These are phyloP conservation scores for Aspergillus pseudotamarii DNA, from an alignment of 2,329 filamentous ascomycete species.

Conservation along the genomic window DNA sequence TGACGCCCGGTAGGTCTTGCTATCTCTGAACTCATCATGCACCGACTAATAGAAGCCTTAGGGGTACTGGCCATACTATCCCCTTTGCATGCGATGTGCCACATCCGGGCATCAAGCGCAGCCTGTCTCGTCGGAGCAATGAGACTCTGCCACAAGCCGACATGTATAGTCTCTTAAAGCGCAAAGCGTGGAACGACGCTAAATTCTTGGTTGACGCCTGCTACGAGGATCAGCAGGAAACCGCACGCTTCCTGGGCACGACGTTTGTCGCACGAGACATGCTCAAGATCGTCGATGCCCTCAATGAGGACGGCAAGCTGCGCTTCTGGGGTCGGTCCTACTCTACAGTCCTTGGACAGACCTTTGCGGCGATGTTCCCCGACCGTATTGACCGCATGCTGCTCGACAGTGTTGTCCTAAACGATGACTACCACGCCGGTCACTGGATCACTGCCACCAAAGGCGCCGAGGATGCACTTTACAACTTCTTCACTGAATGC, in stretches of 20 bases:
- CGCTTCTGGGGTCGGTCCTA: constrained; percentile 50
- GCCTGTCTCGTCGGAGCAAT: too few relatives aligned
- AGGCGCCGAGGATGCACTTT: too few relatives aligned
- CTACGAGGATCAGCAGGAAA: constrained; percentile 23
- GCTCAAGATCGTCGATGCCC: constrained; percentile 43
- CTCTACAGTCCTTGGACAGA: constrained; percentile 50
- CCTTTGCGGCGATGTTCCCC: constrained; percentile 51
- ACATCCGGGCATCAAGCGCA: too few relatives aligned
- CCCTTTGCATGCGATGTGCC: too few relatives aligned
- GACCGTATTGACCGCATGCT: constrained; percentile 37
- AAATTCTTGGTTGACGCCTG: constrained; percentile 27
- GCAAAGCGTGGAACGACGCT: constrained; percentile 4
- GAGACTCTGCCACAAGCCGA: too few relatives aligned
- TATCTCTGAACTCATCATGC: too few relatives aligned
- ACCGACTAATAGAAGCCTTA: too few relatives aligned
- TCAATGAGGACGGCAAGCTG: constrained; percentile 42
- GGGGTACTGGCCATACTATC: too few relatives aligned
- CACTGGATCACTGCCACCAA: too few relatives aligned
- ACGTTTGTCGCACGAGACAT: constrained; percentile 38
- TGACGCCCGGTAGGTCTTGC: too few relatives aligned
- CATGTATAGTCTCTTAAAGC: too few relatives aligned
- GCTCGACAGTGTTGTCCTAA: constrained; percentile 42
- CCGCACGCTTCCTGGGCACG: constrained; percentile 28
- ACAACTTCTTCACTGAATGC: too few relatives aligned
- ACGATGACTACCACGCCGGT: constrained; percentile 35